Conservation (phyloP, 345 rosid genomes). For the Lepidium sativum region DNA sequence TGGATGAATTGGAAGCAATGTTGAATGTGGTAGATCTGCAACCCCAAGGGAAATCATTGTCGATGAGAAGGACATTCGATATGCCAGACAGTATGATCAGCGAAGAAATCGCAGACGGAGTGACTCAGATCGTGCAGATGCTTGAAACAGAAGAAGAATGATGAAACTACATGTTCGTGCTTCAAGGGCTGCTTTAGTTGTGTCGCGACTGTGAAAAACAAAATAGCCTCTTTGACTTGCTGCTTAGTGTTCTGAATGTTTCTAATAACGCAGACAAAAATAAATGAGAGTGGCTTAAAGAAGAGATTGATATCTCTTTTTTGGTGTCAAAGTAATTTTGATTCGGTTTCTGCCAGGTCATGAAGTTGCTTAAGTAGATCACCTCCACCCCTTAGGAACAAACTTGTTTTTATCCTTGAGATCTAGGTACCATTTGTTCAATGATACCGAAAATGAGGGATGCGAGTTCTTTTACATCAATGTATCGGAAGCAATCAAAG, state of each 20-base stretch:
- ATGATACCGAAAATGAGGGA: no score
- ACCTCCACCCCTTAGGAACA: no score
- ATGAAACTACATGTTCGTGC: not conserved
- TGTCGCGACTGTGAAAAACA: not conserved
- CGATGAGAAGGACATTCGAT: conserved; percentile 80
- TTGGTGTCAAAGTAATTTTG: no score
- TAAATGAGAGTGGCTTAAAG: conserved; percentile 1
- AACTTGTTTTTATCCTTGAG: no score
- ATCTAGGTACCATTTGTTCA: no score
- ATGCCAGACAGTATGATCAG: conserved; percentile 65
- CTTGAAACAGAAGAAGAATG: conserved; percentile 43
- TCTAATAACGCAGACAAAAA: not conserved
- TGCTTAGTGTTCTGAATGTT: conserved; percentile 10
- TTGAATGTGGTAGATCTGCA: conserved; percentile 86
- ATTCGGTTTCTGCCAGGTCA: no score
- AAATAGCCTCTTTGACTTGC: conserved; percentile 3
- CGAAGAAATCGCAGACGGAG: conserved; percentile 76
- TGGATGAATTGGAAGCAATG: conserved; percentile 90
- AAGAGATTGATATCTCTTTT: conserved; percentile 11
- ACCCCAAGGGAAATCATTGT: conserved; percentile 53
- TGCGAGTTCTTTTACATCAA: no score
- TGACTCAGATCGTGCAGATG: conserved; percentile 78
- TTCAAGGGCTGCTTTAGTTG: conserved; percentile 19
- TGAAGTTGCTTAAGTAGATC: no score
- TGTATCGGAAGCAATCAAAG: no score